Evolutionary conservation across 352 stramenopile species (phyloP).

Genomic region (Peronospora belbahrii): DNA sequence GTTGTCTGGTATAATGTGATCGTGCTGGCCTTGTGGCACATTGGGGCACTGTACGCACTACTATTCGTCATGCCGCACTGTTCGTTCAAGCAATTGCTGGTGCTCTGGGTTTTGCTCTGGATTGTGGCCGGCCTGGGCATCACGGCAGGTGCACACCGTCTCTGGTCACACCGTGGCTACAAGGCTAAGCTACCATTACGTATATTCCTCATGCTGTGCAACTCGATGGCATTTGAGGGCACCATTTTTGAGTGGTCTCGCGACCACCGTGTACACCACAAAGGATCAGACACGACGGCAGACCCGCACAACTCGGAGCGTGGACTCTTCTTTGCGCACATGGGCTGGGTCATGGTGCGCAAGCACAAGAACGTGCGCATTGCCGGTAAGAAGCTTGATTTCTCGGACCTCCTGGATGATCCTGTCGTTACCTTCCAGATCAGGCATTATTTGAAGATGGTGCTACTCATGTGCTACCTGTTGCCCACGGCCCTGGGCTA

Average conservation of each 20-base stretch:
- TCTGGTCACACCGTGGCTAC: conserved; percentile 96
- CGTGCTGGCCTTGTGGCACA: conserved; percentile 55
- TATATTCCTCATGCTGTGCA: conserved; percentile 95
- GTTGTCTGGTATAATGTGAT: conserved; percentile 86
- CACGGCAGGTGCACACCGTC: conserved; percentile 93
- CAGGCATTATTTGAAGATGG: conserved; percentile 81
- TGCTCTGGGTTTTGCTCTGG: conserved; percentile 65
- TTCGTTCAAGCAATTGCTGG: conserved; percentile 36
- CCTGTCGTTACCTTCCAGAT: conserved; percentile 95
- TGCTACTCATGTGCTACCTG: conserved; percentile 96
- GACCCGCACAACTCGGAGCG: conserved; percentile 94
- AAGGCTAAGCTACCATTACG: conserved; percentile 86
- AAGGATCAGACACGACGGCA: conserved; percentile 93
- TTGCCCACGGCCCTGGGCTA: conserved; percentile 88
- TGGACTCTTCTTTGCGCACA: conserved; percentile 99
- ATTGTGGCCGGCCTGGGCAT: conserved; percentile 91
- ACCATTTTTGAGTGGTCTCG: conserved; percentile 98
- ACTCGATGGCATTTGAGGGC: conserved; percentile 95
- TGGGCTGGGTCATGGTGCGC: conserved; percentile 98
- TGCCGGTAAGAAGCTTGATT: conserved; percentile 91
- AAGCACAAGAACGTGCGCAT: conserved; percentile 88
- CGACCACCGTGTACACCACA: conserved; percentile 98
- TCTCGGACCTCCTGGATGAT: conserved; percentile 91
- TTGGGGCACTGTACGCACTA: conserved; percentile 66
- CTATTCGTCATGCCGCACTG: conserved; percentile 48